Base-by-base conservation (phyloP, 169 alveolate genomes). In the Cryptosporidium xiaoi region DNA sequence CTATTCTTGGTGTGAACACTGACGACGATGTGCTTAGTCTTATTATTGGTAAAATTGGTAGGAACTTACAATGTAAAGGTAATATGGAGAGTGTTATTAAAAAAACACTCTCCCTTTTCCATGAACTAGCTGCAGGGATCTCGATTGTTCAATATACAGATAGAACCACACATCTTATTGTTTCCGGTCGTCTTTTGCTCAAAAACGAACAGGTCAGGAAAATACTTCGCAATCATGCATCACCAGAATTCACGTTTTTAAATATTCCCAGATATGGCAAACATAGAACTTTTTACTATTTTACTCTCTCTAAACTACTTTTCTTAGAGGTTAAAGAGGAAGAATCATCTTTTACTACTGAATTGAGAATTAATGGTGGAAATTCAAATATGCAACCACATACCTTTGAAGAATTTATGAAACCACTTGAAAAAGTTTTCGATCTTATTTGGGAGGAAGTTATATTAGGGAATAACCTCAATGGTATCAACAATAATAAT, bases 51-150 rank as follows among this genome's bases (percentile, higher is more conserved):
- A 93, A 93, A 82, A 84, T 67, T 29, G 87, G 83, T 2, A 48
- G 87, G 82, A 96, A 96, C 83, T 90, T 96, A 64, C 97, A 95
- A 89, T 91, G 93, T 91, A 90, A 97, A 20, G 91, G 91, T 36
- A 92, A 89, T 36, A 91, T 90, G 83, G 97, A 95, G 83, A 90
- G 69, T 27, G 97, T 95, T 68, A 91, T 96, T 48, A 93, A 95
- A 93, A 94, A 94, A 91, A 93, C 98, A 27, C 92, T 96, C 90
- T 92, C 93, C 46, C 92, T 95, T 33, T 96, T 96, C 77, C 93
- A 94, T 71, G 98, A 95, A 65, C 84, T 95, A 27, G 97, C 97
- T 7, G 95, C 98, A 7, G 99, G 99, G 34, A 95, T 96, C 77
- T 95, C 95, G 83, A 95, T 96, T 53, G 98, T 96, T 31, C 97